Percentiles rank a stretch among this genome's conserved stretches.
Conservation (phyloP, 1,284 basidiomycete species). For the Meripilus lineatus region DNA sequence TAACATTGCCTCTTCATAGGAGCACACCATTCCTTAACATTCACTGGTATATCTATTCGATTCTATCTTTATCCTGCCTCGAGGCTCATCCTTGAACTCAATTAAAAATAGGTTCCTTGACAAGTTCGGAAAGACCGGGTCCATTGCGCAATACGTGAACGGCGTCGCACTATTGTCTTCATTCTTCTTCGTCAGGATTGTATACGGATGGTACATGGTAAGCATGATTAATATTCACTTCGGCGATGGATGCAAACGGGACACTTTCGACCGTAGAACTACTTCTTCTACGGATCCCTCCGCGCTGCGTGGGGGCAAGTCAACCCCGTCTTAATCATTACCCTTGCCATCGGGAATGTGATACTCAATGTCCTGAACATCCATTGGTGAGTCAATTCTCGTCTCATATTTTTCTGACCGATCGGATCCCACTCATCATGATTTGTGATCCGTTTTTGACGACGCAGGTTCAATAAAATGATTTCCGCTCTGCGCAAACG, state of each 20-base stretch:
- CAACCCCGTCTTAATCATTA: conserved; percentile 39
- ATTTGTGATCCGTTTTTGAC: too few species aligned
- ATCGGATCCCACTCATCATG: too few species aligned
- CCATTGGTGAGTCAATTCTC: conserved; percentile 51
- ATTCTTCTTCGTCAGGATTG: conserved; percentile 60
- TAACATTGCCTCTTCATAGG: conserved; percentile 27
- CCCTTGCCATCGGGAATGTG: conserved; percentile 53
- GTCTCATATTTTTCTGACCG: not conserved
- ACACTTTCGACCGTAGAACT: too few species aligned
- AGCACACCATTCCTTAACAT: conserved; percentile 77
- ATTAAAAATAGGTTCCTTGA: conserved; percentile 57
- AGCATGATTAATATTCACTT: conserved; percentile 19
- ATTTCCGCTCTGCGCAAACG: conserved; percentile 52
- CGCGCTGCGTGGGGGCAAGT: conserved; percentile 40
- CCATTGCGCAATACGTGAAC: conserved; percentile 58
- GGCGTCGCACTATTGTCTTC: conserved; percentile 54
- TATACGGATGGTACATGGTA: conserved; percentile 64
- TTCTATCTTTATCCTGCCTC: not conserved
- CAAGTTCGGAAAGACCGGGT: conserved; percentile 68
- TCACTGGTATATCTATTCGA: conserved; percentile 53
- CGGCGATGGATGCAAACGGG: not conserved
- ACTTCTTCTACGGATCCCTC: too few species aligned
- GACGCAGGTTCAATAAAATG: conserved; percentile 63
- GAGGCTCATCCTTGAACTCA: not conserved
- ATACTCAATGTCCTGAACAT: conserved; percentile 62